Evolutionary conservation across 768 basidiomycete species (phyloP), one percentile per base, ranked within the genome.

Genomic region (Amanita pallidorosea): DNA sequence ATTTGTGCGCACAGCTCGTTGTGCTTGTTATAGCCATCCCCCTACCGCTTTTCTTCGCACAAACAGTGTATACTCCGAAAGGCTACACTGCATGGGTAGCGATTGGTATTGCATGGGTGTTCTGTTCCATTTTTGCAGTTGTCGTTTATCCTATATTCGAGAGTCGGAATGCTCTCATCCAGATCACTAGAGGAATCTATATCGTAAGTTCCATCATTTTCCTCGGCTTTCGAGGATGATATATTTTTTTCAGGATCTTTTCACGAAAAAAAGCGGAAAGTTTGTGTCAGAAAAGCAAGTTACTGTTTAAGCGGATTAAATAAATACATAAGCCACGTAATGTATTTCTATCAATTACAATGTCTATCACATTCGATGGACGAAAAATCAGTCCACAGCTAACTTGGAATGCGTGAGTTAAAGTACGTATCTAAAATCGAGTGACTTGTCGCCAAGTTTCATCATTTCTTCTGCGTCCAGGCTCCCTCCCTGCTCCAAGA

Each of bases 91-190:
- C 77, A 0, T 96, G 91, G 91, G 84, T 95, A 7, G 67, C 77
- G 38, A 69, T 94, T 51, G 85, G 87, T 2, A 83, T 96, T 53
- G 68, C 83, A 33, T 96, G 92, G 92, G 71, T 83, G 18, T 93
- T 94, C 66, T 69, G 74, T 46, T 91, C 88, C 1, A 71, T 81
- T 3, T 73, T 84, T 53, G 69, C 79, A 6, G 88, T 91, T 38
- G 88, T 94, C 17, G 20, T 95, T 12, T 91, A 90, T 58, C 93
- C 93, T 17, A 68, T 95, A 4, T 95, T 75, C 68, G 93, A 97
- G 70, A 89, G 86, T 48, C 70, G 88, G 37, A 68, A 55, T 4
- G 88, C 86, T 0, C 60, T 97, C 42, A 33, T 12, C 5, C 66
- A 77, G 62, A 87, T 94, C 45, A 31, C 54, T 22, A 63, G 61